phyloP scores from a whole-genome alignment of 129 eudicot species.

The Ambrosia trifida region DNA sequence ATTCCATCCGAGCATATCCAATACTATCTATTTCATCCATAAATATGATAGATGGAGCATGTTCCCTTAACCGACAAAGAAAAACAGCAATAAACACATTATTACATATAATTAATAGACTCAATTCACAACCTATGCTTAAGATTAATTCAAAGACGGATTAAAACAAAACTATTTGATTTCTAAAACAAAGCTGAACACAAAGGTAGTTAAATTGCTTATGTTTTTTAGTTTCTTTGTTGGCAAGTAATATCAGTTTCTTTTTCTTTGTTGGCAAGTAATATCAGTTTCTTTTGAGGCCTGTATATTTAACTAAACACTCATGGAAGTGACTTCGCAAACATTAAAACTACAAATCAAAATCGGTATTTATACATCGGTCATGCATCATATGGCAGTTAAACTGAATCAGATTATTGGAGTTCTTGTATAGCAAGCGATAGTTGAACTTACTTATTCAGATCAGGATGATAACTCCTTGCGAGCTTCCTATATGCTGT shows the following conservation, averaged over 20 bases:
- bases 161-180: too few species aligned
- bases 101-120: not conserved
- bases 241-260: too few species aligned
- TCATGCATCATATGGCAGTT: constrained; percentile 20
- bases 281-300: constrained; percentile 14
- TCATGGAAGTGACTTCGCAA: not conserved
- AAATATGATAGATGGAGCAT: constrained; percentile 48
- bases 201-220: too few species aligned
- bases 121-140: too few species aligned
- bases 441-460: constrained; percentile 75
- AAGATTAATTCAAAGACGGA: too few species aligned
- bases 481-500: constrained; percentile 98
- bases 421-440: constrained; percentile 25
- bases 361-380: not conserved
- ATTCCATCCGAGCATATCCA: constrained; percentile 47
- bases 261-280: too few species aligned
- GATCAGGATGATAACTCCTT: constrained; percentile 94
- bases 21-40: constrained; percentile 50
- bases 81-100: not conserved
- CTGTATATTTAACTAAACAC: constrained; percentile 10
- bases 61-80: constrained; percentile 29
- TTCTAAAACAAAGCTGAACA: too few species aligned
- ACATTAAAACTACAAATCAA: constrained; percentile 11
- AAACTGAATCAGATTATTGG: constrained; percentile 1
- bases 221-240: too few species aligned